Conservation (phyloP, 2,329 filamentous ascomycete genomes). For the Apiospora aurea region DNA sequence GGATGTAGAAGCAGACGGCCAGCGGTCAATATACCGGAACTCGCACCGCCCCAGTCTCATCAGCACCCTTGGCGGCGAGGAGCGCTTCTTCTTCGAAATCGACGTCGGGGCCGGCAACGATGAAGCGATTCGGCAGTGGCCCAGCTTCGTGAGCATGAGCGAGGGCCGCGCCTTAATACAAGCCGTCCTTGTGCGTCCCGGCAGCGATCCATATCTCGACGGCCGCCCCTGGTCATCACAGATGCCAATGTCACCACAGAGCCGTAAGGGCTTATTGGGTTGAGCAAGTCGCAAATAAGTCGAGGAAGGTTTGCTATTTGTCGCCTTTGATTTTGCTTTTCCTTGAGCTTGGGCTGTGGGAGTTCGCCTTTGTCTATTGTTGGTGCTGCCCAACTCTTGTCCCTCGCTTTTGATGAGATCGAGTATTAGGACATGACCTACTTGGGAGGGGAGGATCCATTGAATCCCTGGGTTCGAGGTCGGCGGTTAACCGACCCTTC, state of each 20-base stretch:
- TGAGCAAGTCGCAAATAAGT: background rate
- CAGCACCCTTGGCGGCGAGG: background rate
- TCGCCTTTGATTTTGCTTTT: background rate
- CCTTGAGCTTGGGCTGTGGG: background rate
- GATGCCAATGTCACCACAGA: background rate
- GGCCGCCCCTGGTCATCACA: background rate
- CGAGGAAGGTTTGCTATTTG: background rate
- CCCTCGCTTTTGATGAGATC: background rate
- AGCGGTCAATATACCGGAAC: background rate
- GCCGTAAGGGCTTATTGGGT: background rate
- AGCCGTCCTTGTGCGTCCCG: constrained; percentile 18
- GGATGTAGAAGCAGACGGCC: background rate
- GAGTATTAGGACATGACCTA: background rate
- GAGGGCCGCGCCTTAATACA: constrained; percentile 26
- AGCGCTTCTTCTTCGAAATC: constrained; percentile 28
- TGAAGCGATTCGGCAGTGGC: constrained; percentile 26
- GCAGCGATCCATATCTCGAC: background rate
- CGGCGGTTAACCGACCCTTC: background rate
- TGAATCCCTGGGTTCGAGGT: background rate
- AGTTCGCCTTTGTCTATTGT: background rate
- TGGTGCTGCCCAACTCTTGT: background rate
- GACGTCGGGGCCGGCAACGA: constrained; percentile 27
- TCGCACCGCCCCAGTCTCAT: constrained; percentile 23
- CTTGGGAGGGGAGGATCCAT: background rate
- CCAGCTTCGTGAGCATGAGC: constrained; percentile 27